A percentile compares a stretch with the other conserved stretches of the same genome.
These are phyloP conservation scores for Passiflora organensis DNA, from an alignment of 345 rosid genomes.

Conservation along the genomic window DNA sequence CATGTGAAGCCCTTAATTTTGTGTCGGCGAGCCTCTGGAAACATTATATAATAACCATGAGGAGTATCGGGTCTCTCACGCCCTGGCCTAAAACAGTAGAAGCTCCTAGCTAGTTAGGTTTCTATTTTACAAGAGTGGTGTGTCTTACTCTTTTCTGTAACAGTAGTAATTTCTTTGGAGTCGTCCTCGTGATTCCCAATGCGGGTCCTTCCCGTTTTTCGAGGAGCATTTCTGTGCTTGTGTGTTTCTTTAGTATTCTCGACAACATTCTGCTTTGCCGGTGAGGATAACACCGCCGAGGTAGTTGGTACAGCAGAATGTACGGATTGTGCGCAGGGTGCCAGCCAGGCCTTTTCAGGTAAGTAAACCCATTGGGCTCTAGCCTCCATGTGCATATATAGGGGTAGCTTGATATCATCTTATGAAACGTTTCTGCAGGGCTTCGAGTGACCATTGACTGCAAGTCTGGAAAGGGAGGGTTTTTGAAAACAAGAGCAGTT, in stretches of 20 bases:
- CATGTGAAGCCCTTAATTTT: constrained; percentile 33
- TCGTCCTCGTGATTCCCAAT: too few species aligned
- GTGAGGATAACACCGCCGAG: too few species aligned
- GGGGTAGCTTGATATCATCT: not conserved
- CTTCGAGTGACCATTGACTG: constrained; percentile 15
- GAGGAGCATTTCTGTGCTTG: too few species aligned
- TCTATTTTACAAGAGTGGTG: too few species aligned
- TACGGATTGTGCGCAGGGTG: too few species aligned
- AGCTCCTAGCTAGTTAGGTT: constrained; percentile 17
- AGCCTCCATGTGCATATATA: too few species aligned
- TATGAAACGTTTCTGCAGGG: constrained; percentile 1
- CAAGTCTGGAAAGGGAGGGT: constrained; percentile 10
- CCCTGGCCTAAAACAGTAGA: not conserved
- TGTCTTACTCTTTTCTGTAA: too few species aligned
- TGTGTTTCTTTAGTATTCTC: too few species aligned
- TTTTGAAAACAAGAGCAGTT: constrained; percentile 8
- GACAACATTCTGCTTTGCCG: too few species aligned
- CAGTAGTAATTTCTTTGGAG: too few species aligned
- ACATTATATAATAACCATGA: constrained; percentile 9
- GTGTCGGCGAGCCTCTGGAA: constrained; percentile 21
- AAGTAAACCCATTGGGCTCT: not conserved
- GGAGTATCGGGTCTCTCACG: not conserved
- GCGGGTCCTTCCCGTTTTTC: too few species aligned
- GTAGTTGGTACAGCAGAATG: too few species aligned
- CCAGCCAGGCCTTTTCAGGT: constrained; percentile 6